Percentiles rank a stretch among this genome's conserved stretches.
phyloP scores from a whole-genome alignment of 1,284 basidiomycete species.

The Veloporphyrellus conicus region DNA sequence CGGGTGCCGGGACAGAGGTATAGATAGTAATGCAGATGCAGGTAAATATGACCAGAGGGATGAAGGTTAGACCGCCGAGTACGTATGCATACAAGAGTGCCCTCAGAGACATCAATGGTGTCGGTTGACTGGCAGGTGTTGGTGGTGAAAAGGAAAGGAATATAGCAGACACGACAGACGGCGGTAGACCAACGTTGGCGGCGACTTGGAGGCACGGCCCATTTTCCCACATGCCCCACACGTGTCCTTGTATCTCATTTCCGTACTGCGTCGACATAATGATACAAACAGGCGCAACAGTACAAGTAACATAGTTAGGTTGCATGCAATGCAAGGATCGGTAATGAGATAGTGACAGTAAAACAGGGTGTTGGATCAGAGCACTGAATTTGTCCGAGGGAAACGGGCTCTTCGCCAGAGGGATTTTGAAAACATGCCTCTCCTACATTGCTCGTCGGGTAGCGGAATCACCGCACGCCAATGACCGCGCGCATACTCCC shows the following conservation, averaged over 20 bases:
- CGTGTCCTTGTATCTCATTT: constrained; percentile 12
- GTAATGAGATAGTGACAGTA: background rate
- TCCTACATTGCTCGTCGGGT: constrained; percentile 45
- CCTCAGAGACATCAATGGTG: constrained; percentile 59
- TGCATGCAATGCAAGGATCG: background rate
- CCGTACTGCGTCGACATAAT: constrained; percentile 5
- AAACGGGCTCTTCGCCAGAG: no score
- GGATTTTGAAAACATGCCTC: constrained; percentile 39
- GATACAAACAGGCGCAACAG: background rate
- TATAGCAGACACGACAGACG: background rate
- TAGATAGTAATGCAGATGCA: constrained; percentile 63
- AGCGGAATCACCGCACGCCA: constrained; percentile 49
- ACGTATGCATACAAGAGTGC: constrained; percentile 76
- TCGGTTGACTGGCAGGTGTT: no score
- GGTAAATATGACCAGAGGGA: constrained; percentile 65
- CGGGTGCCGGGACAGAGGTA: constrained; percentile 73
- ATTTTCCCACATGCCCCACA: constrained; percentile 18
- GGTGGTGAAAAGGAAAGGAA: background rate
- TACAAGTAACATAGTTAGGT: background rate
- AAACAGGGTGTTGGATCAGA: no score
- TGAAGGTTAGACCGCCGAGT: constrained; percentile 81
- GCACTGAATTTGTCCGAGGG: no score
- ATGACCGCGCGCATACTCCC: constrained; percentile 51
- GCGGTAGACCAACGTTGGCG: background rate
- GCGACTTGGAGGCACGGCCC: background rate